Percentiles rank a stretch among this genome's conserved stretches.
phyloP scores from a whole-genome alignment of 495 filamentous ascomycete genomes.

The Podospora conica region DNA sequence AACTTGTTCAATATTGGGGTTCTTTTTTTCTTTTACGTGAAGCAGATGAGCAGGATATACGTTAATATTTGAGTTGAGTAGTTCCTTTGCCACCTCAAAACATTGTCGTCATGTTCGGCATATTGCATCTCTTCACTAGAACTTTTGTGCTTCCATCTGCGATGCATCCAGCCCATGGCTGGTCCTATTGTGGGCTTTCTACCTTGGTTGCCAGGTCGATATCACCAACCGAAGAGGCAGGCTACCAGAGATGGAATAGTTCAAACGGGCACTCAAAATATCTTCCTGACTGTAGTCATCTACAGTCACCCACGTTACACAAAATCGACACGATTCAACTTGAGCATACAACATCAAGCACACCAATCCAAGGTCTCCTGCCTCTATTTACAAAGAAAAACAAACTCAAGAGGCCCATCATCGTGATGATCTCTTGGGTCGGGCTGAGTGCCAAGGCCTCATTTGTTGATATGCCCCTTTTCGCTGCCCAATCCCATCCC shows the following conservation, averaged over 20 bases:
- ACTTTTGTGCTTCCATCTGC: neutral
- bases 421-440: neutral
- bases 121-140: neutral
- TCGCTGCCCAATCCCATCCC: neutral
- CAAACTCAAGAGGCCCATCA: neutral
- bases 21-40: neutral
- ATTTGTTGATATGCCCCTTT: neutral
- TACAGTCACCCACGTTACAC: neutral
- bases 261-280: too few relatives aligned
- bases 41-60: neutral
- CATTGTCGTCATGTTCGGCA: too few relatives aligned
- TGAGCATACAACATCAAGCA: neutral
- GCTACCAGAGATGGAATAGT: too few relatives aligned
- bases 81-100: neutral
- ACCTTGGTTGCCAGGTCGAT: too few relatives aligned
- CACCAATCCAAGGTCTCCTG: neutral
- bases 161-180: neutral
- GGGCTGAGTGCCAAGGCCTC: neutral
- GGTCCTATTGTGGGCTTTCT: too few relatives aligned
- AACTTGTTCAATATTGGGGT: too few relatives aligned
- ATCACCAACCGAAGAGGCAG: too few relatives aligned
- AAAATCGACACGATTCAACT: neutral
- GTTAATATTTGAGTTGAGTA: neutral
- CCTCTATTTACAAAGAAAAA: neutral
- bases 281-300: too few relatives aligned